phyloP scores from a whole-genome alignment of 176 grass and related monocot species.

The Aegilops bicornis region DNA sequence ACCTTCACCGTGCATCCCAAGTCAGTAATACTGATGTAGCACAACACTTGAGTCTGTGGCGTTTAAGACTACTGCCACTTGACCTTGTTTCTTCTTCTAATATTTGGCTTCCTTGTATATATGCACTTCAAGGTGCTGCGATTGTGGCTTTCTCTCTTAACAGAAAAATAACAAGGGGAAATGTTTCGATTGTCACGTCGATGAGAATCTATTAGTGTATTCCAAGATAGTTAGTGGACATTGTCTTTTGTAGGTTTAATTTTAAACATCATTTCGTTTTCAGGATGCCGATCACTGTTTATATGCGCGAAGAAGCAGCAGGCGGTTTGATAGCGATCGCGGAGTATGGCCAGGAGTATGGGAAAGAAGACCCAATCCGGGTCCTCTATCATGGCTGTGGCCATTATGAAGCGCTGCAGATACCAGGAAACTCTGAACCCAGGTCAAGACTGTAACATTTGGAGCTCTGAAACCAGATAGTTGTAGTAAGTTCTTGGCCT shows the following conservation, averaged over 20 bases:
- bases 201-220: not conserved
- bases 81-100: not conserved
- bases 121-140: not conserved
- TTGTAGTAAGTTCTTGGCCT: not conserved
- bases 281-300: constrained; percentile 80
- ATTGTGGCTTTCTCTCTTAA: not conserved
- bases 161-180: not conserved
- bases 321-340: constrained; percentile 60
- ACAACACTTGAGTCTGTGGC: too few species aligned
- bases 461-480: not conserved
- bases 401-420: constrained; percentile 62
- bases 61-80: too few species aligned
- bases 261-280: too few species aligned
- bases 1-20: not conserved
- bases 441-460: constrained; percentile 48
- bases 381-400: constrained; percentile 80
- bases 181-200: not conserved
- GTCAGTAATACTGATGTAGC: not conserved
- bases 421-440: constrained; percentile 31
- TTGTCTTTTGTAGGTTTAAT: not conserved
- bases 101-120: not conserved
- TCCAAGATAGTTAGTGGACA: too few species aligned
- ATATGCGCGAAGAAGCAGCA: constrained; percentile 58
- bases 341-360: constrained; percentile 79
- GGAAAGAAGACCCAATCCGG: constrained; percentile 57